Base-by-base conservation (phyloP, 768 basidiomycete genomes). In the Pleurotus salmoneostramineus region DNA sequence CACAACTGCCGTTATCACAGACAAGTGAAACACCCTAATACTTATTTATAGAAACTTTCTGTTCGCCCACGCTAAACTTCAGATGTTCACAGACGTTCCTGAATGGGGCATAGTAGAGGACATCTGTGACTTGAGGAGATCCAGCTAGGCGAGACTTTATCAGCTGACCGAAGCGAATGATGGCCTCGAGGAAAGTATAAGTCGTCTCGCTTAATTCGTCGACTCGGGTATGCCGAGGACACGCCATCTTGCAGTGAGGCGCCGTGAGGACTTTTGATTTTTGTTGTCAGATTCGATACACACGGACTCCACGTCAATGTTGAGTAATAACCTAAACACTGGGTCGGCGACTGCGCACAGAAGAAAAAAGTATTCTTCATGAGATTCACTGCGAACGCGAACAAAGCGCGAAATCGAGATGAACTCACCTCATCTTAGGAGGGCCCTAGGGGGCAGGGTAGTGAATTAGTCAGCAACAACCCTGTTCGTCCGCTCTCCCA, bases 401-500 rank as follows among this genome's bases (percentile, higher is more conserved):
- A 27, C 21, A 27, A 27, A 27, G 21, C 21, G 21, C 21, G 21
- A 27, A 27, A 27, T 27, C 21, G 21, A 27, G 21, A 27, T 27
- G 21, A 27, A 27, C 21, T 27, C 21, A 27, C 21, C 21, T 1
- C 21, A 27, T 27, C 21, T 27, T 27, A 27, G 21, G 21, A 27
- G 21, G 2, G 21, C 21, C 21, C 21, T 27, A 27, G 21, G 21
- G 21, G 21, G 21, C 21, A 27, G 21, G 21, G 21, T 27, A 1
- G 21, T 3, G 21, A 27, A 27, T 27, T 27, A 27, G 21, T 27
- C 21, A 27, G 21, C 21, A 27, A 27, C 21, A 1, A 27, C 21
- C 21, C 21, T 27, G 21, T 27, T 27, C 21, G 21, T 27, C 21
- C 21, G n/a, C 37, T 40, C 7, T 42, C 34, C 46, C 50, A 91